phyloP scores from a whole-genome alignment of 164 flowering plant species.

The Magnolia changhungtana region DNA sequence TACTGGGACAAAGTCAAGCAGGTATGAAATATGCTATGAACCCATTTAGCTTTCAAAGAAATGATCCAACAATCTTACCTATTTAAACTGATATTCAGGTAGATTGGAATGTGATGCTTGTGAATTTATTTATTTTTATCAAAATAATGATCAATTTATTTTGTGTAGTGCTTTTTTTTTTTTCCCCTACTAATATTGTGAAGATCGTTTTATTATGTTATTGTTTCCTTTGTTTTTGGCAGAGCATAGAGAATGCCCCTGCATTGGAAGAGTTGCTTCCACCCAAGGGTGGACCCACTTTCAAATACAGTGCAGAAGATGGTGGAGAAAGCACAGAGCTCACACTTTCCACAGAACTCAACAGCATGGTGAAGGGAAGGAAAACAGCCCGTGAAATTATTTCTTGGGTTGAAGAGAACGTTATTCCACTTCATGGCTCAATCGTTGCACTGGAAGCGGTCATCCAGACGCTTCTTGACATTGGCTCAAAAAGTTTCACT shows the following conservation, averaged over 20 bases:
- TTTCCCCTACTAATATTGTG: background rate
- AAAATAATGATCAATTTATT: background rate
- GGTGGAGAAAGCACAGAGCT: constrained; percentile 45
- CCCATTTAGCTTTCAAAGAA: background rate
- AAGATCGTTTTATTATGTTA: background rate
- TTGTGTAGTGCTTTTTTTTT: background rate
- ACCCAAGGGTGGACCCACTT: constrained; percentile 69
- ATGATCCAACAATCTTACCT: background rate
- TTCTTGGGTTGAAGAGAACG: constrained; percentile 81
- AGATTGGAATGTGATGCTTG: background rate
- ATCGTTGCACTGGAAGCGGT: constrained; percentile 62
- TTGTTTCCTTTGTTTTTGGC: background rate
- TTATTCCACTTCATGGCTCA: constrained; percentile 66
- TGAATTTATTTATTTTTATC: too few species aligned
- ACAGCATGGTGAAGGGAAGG: constrained; percentile 76
- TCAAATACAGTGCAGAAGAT: constrained; percentile 55
- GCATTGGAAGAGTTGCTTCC: constrained; percentile 93
- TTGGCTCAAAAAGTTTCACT: constrained; percentile 98
- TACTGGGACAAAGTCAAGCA: constrained; percentile 99
- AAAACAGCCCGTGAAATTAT: constrained; percentile 64
- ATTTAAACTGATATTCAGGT: background rate
- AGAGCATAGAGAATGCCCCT: constrained; percentile 94
- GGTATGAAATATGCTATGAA: constrained; percentile 38
- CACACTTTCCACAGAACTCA: constrained; percentile 62
- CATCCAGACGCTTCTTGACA: constrained; percentile 86